Evolutionary conservation across 441 rosid genomes (phyloP), one percentile per base, ranked within the genome.

Genomic region (Caryocar brasiliense): DNA sequence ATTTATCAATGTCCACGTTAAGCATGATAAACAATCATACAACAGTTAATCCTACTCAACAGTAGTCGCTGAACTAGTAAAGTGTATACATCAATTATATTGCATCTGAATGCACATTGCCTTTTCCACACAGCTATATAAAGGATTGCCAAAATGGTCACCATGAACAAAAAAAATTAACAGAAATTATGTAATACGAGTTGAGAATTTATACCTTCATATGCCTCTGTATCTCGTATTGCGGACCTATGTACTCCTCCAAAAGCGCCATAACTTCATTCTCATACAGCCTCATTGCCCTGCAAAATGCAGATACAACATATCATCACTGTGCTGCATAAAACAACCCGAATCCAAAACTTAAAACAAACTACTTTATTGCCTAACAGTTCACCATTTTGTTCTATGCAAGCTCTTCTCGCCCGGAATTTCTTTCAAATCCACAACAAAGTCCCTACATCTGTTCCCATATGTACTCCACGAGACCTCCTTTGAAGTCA

Each of bases 341-440:
- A 29, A 5, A 54, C n/a, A 26, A 53, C 19, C 45, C 56, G n/a
- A n/a, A 53, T 54, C 8, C 17, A 29, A n/a, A 56, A 21, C 26
- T 21, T 11, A 20, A 51, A 44, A 51, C 27, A 40, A 10, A 18
- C 23, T 19, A 48, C 19, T 23, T 46, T 21, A 62, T 45, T 17
- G 13, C 41, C 10, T 11, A 25, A 34, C 24, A 36, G n/a, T 45
- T 57, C 68, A 86, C 97, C 97, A 90, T 84, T 79, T 82, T 19
- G 95, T 86, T 72, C 83, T 80, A 56, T 86, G 95, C 66, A 90
- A 74, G 50, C 76, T 78, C 77, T 79, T 86, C 41, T 73, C 77
- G 8, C 97, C 97, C 0, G 91, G 94, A 59, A 89, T 83, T 17
- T 86, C 85, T 72, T 83, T 79, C 78, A 89, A 80, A 59, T 89